These are phyloP conservation scores for Scheffersomyces illinoinensis DNA, from an alignment of 1,139 yeast genomes.

Conservation along the genomic window DNA sequence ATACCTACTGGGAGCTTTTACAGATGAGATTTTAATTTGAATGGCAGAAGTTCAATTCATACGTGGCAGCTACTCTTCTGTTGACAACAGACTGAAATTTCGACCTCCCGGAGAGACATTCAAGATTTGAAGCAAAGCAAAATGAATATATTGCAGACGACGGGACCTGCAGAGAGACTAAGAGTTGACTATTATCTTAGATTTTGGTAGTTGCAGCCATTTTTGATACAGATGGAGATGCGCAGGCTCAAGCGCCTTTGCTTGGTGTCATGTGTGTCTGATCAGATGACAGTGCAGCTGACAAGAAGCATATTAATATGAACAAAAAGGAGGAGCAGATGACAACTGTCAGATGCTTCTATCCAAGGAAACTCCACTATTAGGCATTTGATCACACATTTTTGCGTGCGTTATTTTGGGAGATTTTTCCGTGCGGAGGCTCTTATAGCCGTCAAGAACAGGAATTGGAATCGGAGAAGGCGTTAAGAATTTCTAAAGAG, in stretches of 20 bases:
- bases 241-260: background rate
- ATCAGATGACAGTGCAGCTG: background rate
- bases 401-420: background rate
- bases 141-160: background rate
- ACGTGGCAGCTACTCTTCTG: background rate
- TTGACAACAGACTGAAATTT: background rate
- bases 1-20: too few species aligned
- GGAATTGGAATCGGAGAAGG: background rate
- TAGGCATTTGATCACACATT: background rate
- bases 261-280: background rate
- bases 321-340: background rate
- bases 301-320: too few species aligned
- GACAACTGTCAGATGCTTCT: background rate
- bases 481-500: background rate
- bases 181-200: background rate
- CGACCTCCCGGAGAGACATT: background rate
- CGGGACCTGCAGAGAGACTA: background rate
- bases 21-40: background rate
- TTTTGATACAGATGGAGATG: background rate
- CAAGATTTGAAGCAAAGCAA: background rate
- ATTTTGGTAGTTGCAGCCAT: background rate
- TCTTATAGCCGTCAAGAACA: background rate
- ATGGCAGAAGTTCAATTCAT: background rate
- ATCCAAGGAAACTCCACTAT: background rate
- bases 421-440: background rate